phyloP scores from a whole-genome alignment of 1,284 basidiomycete genomes.

The Ceratobasidium theobromae region DNA sequence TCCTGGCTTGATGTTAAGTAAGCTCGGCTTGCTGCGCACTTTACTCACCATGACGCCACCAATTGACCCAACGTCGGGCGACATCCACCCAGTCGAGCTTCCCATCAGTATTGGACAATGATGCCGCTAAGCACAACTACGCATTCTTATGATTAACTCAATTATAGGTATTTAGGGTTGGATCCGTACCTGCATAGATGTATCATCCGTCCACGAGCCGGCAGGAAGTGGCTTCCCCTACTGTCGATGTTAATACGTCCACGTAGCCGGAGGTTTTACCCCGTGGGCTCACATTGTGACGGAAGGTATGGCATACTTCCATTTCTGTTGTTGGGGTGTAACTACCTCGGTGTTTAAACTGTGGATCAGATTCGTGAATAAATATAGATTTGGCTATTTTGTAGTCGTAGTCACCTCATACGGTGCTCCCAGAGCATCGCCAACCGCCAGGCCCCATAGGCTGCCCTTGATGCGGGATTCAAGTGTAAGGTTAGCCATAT shows the following conservation, averaged over 20 bases:
- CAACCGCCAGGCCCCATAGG: constrained; percentile 36
- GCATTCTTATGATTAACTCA: background rate
- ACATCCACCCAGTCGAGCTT: constrained; percentile 36
- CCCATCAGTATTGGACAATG: constrained; percentile 31
- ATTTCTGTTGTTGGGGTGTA: constrained; percentile 35
- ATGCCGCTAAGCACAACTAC: constrained; percentile 11
- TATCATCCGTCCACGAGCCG: constrained; percentile 38
- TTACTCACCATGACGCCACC: constrained; percentile 34
- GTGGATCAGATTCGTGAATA: background rate
- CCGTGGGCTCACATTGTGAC: background rate
- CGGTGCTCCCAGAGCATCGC: constrained; percentile 37
- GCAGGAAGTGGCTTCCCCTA: constrained; percentile 32
- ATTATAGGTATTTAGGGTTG: background rate
- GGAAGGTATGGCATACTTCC: constrained; percentile 35
- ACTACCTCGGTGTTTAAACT: constrained; percentile 33
- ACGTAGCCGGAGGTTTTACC: background rate
- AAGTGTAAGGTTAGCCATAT: background rate
- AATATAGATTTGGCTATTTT: background rate
- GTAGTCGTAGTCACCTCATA: constrained; percentile 33
- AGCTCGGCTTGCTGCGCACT: background rate
- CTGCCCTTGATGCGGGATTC: constrained; percentile 35
- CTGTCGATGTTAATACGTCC: background rate
- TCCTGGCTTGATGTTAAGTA: constrained; percentile 23
- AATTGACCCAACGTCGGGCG: constrained; percentile 31
- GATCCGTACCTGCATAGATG: constrained; percentile 29